Base-by-base conservation (phyloP, 345 rosid genomes). In the Hibiscus trionum region DNA sequence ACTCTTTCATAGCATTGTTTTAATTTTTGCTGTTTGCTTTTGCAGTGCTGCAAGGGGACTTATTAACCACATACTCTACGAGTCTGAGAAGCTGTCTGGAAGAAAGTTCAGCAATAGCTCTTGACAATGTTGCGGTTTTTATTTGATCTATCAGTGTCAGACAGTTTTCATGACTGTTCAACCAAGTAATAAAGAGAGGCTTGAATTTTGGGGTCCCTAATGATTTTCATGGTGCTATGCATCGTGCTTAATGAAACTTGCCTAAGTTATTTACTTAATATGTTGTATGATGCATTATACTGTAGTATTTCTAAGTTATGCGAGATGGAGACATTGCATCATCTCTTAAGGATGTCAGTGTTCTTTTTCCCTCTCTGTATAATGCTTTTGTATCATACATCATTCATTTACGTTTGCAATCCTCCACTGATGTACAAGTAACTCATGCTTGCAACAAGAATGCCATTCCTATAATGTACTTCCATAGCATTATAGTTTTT, bases 41-140 rank as follows among this genome's bases (percentile, higher is more conserved):
- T 79, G 83, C 87, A 96, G 99, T 71, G 99, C 97, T 5, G 99
- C 99, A 26, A 85, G 98, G 71, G 98, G 97, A 75, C 98, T 92
- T 71, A 88, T 92, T 78, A 92, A 95, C 79, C 99, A 95, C 80
- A 90, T 92, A 66, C 83, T 95, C 46, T 82, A 85, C 0, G 99
- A 90, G 82, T 72, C 97, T 16, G 97, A 91, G 85, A 88, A 81
- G 86, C 53, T 83, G 82, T 75, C 93, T 21, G 91, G 99, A 74
- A 85, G 86, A 56, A 96, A 93, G 82, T 84, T 84, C 79, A 86
- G 91, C 87, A 61, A 88, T 76, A 61, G 69, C 52, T 60, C 81
- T 4, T 82, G 74, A 82, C 63, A 52, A 26, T 44, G 19, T 66
- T 27, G 27, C 21, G 3, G 17, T 29, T 69, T 56, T 58, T 50